Percentiles rank a stretch among this genome's conserved stretches.
Conservation (phyloP, 371 early-diverging fungal genomes). For the Nosema granulosis region DNA sequence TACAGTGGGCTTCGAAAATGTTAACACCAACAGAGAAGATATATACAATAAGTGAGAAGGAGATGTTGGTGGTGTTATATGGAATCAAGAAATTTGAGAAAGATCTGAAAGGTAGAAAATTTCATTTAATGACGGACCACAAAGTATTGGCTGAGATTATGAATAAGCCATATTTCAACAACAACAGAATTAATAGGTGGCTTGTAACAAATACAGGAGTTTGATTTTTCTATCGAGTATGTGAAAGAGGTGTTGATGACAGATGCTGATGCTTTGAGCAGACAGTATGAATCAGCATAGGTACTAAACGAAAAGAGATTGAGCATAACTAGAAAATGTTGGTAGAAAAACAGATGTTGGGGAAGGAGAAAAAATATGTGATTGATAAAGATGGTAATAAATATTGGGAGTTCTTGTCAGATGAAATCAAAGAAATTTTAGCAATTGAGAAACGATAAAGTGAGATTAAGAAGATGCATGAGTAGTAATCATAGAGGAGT, state of each 20-base stretch:
- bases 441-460: constrained; percentile 1
- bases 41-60: constrained; percentile 49
- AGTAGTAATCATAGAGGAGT: constrained; percentile 13
- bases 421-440: constrained; percentile 6
- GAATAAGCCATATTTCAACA: constrained; percentile 36
- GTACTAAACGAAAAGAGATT: not conserved
- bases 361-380: not conserved
- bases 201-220: constrained; percentile 30
- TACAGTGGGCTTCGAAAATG: constrained; percentile 26
- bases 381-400: constrained; percentile 14
- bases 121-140: constrained; percentile 32
- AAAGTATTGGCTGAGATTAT: constrained; percentile 22
- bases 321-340: not conserved
- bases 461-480: constrained; percentile 2
- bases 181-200: constrained; percentile 41
- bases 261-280: constrained; percentile 48
- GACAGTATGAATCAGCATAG: not conserved
- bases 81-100: constrained; percentile 49
- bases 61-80: constrained; percentile 45
- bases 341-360: not conserved
- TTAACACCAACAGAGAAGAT: constrained; percentile 39
- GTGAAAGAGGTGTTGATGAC: constrained; percentile 20
- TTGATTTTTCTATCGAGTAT: constrained; percentile 43
- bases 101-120: constrained; percentile 36
- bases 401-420: not conserved